Evolutionary conservation across 1,139 yeast species (phyloP).

Genomic region (Suhomyces panamericanus): DNA sequence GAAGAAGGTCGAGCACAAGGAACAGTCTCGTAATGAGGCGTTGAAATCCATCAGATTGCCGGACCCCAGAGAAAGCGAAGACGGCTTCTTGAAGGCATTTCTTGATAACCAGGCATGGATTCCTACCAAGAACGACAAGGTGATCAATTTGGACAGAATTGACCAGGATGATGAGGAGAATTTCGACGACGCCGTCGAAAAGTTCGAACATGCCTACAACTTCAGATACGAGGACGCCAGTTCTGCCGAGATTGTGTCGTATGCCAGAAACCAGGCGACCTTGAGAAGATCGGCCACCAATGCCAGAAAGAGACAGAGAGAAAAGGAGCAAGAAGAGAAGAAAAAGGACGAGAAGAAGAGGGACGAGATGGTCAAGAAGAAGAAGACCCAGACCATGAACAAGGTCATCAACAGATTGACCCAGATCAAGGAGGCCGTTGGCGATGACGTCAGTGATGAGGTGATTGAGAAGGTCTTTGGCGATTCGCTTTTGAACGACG

Average conservation of each 20-base stretch:
- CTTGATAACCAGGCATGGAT: slow-evolving; percentile 86
- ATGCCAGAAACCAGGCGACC: slow-evolving; percentile 94
- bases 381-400: slow-evolving; percentile 73
- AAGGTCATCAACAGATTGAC: slow-evolving; percentile 75
- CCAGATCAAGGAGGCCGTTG: slow-evolving; percentile 79
- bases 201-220: slow-evolving; percentile 89
- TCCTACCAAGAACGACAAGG: slow-evolving; percentile 59
- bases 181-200: slow-evolving; percentile 89
- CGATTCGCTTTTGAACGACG: slow-evolving; percentile 75
- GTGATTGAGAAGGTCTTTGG: slow-evolving; percentile 66
- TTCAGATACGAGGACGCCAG: slow-evolving; percentile 92
- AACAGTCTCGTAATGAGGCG: slow-evolving; percentile 15
- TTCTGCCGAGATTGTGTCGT: slow-evolving; percentile 89
- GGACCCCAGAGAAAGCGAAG: slow-evolving; percentile 64
- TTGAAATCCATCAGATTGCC: slow-evolving; percentile 48
- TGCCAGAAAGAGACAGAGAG: slow-evolving; percentile 80
- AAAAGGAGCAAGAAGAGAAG: slow-evolving; percentile 59
- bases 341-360: slow-evolving; percentile 53
- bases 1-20: slow-evolving; percentile 50
- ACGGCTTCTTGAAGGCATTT: slow-evolving; percentile 70
- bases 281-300: slow-evolving; percentile 77
- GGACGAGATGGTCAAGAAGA: slow-evolving; percentile 65
- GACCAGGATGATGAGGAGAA: slow-evolving; percentile 76
- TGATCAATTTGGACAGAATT: slow-evolving; percentile 54
- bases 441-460: slow-evolving; percentile 68